phyloP scores from a whole-genome alignment of 106 monocot species.

The Dioscorea alata region DNA sequence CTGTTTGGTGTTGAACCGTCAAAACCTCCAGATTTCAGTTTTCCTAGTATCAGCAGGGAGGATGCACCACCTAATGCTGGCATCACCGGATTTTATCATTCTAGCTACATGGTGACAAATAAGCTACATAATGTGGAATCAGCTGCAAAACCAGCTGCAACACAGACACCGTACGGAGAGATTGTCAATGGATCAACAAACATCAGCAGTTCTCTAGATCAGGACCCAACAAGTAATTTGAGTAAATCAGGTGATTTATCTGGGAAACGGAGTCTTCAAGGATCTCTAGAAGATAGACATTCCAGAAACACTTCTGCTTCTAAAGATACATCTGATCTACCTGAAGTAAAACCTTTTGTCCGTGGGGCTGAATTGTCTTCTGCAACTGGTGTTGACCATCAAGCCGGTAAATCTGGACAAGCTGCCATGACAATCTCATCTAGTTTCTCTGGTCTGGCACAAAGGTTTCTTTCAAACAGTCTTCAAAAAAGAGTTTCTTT shows the following conservation, averaged over 20 bases:
- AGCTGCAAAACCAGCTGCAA: slow-evolving; percentile 5
- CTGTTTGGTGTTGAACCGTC: slow-evolving; percentile 94
- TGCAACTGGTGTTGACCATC: slow-evolving; percentile 2
- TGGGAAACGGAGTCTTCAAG: slow-evolving; percentile 14
- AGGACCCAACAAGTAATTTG: background rate
- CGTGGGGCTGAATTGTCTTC: slow-evolving; percentile 8
- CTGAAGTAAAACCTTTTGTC: slow-evolving; percentile 1
- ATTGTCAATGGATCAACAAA: background rate
- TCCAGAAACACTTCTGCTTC: slow-evolving; percentile 1
- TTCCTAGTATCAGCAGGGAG: slow-evolving; percentile 6
- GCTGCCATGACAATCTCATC: slow-evolving; percentile 27
- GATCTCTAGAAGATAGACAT: background rate
- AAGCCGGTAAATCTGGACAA: slow-evolving; percentile 13
- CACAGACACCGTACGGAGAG: slow-evolving; percentile 1
- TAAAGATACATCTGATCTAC: slow-evolving; percentile 3
- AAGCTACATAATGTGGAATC: background rate
- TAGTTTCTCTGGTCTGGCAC: slow-evolving; percentile 56
- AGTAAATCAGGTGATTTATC: background rate
- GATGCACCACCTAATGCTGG: slow-evolving; percentile 4
- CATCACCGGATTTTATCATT: background rate
- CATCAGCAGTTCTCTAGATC: background rate
- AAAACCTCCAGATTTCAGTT: slow-evolving; percentile 71
- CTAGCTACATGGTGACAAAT: slow-evolving; percentile 3
- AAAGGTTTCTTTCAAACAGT: slow-evolving; percentile 55
- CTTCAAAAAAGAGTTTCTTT: slow-evolving; percentile 43